These are phyloP conservation scores for Pontederia crassipes DNA, from an alignment of 176 grass and related monocot species.

Conservation along the genomic window DNA sequence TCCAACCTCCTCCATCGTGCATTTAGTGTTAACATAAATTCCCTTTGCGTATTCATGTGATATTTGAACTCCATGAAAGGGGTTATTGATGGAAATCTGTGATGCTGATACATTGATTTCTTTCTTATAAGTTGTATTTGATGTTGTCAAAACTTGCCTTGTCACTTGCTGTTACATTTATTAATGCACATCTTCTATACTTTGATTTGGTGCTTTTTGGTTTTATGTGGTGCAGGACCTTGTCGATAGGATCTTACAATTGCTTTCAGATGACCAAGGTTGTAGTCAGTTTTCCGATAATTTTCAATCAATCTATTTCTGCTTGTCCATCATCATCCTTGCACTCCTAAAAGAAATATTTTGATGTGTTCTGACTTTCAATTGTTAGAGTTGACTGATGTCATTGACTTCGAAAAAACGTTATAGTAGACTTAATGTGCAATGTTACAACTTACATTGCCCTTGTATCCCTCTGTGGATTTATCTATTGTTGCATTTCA, in stretches of 20 bases:
- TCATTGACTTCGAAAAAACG: too few species aligned
- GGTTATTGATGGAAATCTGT: too few species aligned
- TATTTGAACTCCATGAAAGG: too few species aligned
- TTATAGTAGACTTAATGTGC: too few species aligned
- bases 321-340: background rate
- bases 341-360: background rate
- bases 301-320: background rate
- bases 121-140: too few species aligned
- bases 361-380: conserved; percentile 5
- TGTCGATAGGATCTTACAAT: conserved; percentile 57
- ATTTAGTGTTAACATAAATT: too few species aligned
- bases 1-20: too few species aligned
- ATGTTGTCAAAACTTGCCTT: too few species aligned
- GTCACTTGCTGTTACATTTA: background rate
- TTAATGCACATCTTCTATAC: background rate
- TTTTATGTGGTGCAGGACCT: conserved; percentile 59
- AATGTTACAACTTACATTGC: background rate
- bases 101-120: too few species aligned
- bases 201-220: background rate
- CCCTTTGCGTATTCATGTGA: too few species aligned
- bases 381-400: background rate
- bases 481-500: too few species aligned
- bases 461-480: too few species aligned
- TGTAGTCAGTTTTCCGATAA: background rate
- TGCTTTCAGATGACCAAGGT: conserved; percentile 77